Percentiles rank a stretch among this genome's conserved stretches.
phyloP scores from a whole-genome alignment of 768 basidiomycete species.

The Glaciozyma antarctica region DNA sequence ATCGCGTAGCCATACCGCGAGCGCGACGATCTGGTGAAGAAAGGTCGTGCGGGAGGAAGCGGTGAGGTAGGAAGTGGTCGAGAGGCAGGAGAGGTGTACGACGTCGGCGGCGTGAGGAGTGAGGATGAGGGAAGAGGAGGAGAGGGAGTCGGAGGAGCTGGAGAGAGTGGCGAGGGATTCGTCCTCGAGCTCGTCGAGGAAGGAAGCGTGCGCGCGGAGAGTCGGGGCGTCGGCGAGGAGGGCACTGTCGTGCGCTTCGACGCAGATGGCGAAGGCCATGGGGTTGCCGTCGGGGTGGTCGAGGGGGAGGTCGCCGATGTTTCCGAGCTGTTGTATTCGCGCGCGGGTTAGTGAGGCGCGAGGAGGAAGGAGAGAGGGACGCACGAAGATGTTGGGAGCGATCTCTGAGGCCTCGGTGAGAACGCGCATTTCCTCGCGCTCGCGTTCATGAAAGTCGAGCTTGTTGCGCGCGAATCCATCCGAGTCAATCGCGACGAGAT shows the following conservation, averaged over 20 bases:
- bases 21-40: slow-evolving; percentile 30
- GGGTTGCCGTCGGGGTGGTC: slow-evolving; percentile 42
- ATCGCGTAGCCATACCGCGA: slow-evolving; percentile 33
- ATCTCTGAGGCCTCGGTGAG: slow-evolving; percentile 76
- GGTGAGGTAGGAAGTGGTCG: neutral
- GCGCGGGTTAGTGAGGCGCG: neutral
- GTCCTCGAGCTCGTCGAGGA: slow-evolving; percentile 15
- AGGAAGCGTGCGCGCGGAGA: slow-evolving; percentile 6
- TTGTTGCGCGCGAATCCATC: slow-evolving; percentile 34
- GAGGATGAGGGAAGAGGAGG: neutral
- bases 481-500: slow-evolving; percentile 39
- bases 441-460: slow-evolving; percentile 69
- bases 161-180: slow-evolving; percentile 1
- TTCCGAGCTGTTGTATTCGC: slow-evolving; percentile 54
- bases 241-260: slow-evolving; percentile 76
- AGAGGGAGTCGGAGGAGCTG: neutral
- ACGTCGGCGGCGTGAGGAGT: neutral
- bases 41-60: slow-evolving; percentile 1
- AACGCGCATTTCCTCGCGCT: slow-evolving; percentile 82
- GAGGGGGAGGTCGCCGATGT: slow-evolving; percentile 65
- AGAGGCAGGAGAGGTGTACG: neutral
- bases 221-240: slow-evolving; percentile 30
- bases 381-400: slow-evolving; percentile 38
- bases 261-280: slow-evolving; percentile 67
- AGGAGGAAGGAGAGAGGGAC: slow-evolving; percentile 3